A percentile compares a stretch with the other conserved stretches of the same genome.
These are phyloP conservation scores for Coemansia sp. DNA, from an alignment of 192 early-diverging fungal genomes.

Conservation along the genomic window DNA sequence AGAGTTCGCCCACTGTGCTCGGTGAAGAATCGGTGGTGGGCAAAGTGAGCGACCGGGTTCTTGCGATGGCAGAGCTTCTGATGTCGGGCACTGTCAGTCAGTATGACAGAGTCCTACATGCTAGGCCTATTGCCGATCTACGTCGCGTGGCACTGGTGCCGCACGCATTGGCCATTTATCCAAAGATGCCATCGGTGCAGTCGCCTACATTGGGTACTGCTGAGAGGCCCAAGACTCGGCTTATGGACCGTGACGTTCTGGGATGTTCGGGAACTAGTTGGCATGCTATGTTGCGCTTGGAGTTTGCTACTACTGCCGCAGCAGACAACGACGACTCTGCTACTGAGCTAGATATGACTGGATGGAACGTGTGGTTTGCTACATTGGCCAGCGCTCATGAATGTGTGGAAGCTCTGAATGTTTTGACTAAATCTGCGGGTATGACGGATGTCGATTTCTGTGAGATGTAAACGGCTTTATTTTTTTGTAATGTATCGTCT, in stretches of 20 bases:
- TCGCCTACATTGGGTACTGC: constrained; percentile 1
- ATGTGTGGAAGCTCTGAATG: constrained; percentile 42
- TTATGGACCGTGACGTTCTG: background rate
- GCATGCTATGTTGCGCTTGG: constrained; percentile 47
- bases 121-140: constrained; percentile 37
- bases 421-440: constrained; percentile 21
- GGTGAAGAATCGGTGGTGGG: background rate
- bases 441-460: constrained; percentile 14
- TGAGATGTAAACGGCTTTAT: constrained; percentile 1
- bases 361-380: constrained; percentile 52
- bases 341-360: constrained; percentile 2
- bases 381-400: constrained; percentile 43
- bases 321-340: background rate
- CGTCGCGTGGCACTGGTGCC: constrained; percentile 28
- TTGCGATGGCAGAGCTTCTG: constrained; percentile 14
- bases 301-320: constrained; percentile 29
- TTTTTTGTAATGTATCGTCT: background rate
- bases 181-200: background rate
- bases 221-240: constrained; percentile 3
- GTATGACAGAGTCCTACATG: constrained; percentile 39
- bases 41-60: background rate
- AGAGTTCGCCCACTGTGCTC: constrained; percentile 12
- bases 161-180: constrained; percentile 1
- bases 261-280: constrained; percentile 41
- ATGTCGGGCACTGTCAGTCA: constrained; percentile 22